Percentiles rank a stretch among this genome's conserved stretches.
These are phyloP conservation scores for Mortierella alpina DNA, from an alignment of 192 early-diverging fungal genomes.

Conservation along the genomic window DNA sequence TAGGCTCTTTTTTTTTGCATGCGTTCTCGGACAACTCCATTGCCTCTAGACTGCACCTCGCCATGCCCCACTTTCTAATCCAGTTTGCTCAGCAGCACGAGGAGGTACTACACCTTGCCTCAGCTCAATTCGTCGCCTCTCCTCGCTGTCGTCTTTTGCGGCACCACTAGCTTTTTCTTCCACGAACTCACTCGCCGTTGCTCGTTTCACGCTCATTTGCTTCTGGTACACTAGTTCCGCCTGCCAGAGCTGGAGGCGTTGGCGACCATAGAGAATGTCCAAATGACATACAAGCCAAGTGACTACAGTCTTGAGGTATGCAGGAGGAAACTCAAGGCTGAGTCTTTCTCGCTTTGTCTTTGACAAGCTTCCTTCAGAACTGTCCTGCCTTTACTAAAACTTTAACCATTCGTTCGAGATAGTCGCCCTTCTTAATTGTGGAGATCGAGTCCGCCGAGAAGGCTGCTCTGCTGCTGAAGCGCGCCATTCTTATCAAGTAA, in stretches of 20 bases:
- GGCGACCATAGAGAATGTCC: conserved; percentile 79
- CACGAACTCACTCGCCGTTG: neutral
- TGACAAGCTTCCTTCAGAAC: neutral
- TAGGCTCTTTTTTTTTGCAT: neutral
- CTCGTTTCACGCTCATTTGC: neutral
- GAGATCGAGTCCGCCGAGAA: conserved; percentile 74
- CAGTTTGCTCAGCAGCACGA: conserved; percentile 77
- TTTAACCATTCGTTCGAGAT: neutral
- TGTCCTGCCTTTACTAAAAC: neutral
- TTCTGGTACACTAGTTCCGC: conserved; percentile 73
- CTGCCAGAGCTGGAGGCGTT: conserved; percentile 88
- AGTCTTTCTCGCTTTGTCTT: neutral
- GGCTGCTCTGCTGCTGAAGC: conserved; percentile 77
- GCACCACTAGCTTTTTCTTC: neutral
- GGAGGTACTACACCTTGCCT: conserved; percentile 27
- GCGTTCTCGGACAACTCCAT: neutral
- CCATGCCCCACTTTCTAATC: conserved; percentile 70
- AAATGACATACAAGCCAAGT: conserved; percentile 67
- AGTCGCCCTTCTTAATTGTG: conserved; percentile 87
- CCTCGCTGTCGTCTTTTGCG: neutral
- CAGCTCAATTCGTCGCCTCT: neutral
- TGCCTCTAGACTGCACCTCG: neutral
- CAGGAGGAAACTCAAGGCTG: neutral
- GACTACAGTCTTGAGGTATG: conserved; percentile 73
- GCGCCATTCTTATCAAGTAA: conserved; percentile 89